Conservation (phyloP, 192 early-diverging fungal species). For the Radiomyces spectabilis region DNA sequence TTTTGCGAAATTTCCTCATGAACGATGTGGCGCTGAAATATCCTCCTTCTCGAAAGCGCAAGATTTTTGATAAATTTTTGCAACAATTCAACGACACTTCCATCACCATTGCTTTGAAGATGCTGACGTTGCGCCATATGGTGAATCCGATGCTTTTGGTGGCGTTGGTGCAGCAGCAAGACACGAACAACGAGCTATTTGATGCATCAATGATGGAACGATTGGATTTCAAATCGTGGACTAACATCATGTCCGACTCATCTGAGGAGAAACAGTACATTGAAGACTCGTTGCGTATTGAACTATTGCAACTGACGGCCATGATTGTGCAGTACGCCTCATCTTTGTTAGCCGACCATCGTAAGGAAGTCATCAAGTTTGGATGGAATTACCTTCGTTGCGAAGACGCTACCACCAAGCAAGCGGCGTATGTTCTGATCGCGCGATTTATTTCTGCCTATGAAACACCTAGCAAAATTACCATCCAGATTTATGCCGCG, state of each 20-base stretch:
- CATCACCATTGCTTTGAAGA: conserved; percentile 58
- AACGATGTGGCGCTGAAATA: conserved; percentile 58
- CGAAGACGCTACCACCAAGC: conserved; percentile 93
- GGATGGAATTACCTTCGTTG: conserved; percentile 79
- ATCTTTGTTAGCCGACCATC: conserved; percentile 62
- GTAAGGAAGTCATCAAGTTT: conserved; percentile 92
- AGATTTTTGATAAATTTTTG: conserved; percentile 72
- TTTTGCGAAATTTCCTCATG: conserved; percentile 61
- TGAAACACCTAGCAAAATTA: conserved; percentile 85
- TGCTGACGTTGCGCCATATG: conserved; percentile 66
- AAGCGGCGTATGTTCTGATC: conserved; percentile 90
- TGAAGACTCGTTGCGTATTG: conserved; percentile 67
- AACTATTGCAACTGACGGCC: conserved; percentile 88
- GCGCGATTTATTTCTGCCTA: conserved; percentile 90
- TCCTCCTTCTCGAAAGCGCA: conserved; percentile 47
- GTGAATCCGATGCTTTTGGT: conserved; percentile 83
- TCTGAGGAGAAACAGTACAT: conserved; percentile 48
- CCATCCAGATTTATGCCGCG: conserved; percentile 80
- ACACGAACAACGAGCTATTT: conserved; percentile 36
- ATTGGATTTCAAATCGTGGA: conserved; percentile 57
- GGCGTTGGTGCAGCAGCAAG: conserved; percentile 43
- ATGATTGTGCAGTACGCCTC: conserved; percentile 80
- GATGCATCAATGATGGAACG: conserved; percentile 51
- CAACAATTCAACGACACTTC: conserved; percentile 55
- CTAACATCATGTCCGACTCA: conserved; percentile 38